Conservation (phyloP, 805 yeast genomes). For the Monosporozyma siamensis region DNA sequence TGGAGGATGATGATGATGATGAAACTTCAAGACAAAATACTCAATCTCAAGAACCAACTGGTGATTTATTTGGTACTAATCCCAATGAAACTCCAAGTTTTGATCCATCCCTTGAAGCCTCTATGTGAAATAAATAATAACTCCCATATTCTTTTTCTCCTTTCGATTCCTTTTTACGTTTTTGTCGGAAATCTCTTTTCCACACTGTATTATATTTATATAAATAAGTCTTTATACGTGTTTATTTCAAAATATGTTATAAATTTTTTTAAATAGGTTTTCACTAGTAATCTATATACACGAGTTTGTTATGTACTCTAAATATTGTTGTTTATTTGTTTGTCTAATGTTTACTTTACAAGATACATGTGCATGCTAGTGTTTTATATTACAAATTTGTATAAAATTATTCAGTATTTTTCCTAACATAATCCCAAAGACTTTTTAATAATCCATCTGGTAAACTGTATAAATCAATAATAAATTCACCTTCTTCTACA, state of each 20-base stretch:
- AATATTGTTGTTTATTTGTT: too few relatives aligned
- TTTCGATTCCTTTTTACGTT: too few relatives aligned
- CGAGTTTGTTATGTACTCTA: too few relatives aligned
- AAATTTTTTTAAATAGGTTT: too few relatives aligned
- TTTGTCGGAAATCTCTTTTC: too few relatives aligned
- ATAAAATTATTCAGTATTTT: constrained; percentile 36
- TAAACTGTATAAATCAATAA: constrained; percentile 88
- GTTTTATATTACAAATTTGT: neutral
- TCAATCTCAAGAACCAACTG: constrained; percentile 7
- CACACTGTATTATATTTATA: too few relatives aligned
- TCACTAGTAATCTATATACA: too few relatives aligned
- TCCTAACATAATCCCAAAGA: constrained; percentile 89
- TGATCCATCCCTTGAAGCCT: constrained; percentile 18
- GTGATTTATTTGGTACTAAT: constrained; percentile 11
- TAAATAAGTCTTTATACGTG: too few relatives aligned
- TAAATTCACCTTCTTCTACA: constrained; percentile 93
- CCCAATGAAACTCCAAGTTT: constrained; percentile 14
- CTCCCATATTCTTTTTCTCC: too few relatives aligned
- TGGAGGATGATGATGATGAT: neutral
- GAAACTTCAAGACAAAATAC: constrained; percentile 1
- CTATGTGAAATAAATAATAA: constrained; percentile 12
- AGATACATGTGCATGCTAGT: neutral
- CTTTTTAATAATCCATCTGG: constrained; percentile 88
- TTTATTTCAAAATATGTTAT: neutral
- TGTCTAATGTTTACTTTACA: too few relatives aligned